Evolutionary conservation across 495 filamentous ascomycete species (phyloP), one percentile per base, ranked within the genome.

Genomic region (Penicillium lividum): DNA sequence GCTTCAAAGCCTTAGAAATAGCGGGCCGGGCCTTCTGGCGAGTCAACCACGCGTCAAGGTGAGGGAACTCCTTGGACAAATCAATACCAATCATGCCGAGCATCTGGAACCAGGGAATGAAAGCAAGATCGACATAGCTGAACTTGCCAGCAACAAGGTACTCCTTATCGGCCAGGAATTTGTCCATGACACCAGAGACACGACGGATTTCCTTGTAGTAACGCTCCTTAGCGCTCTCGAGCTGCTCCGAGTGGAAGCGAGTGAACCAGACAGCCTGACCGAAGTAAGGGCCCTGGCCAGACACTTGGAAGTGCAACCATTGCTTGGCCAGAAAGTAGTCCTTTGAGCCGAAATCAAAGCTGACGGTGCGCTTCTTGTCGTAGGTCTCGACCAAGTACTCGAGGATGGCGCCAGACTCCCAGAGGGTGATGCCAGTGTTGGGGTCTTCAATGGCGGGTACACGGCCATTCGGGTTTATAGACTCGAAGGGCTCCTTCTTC

Each of bases 331-430:
- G 72, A 66, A 77, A 82, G 47, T 71, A 75, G 51, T 86, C 82
- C 27, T 68, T 68, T 0, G 78, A 72, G 31, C 76, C 77, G 11
- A 71, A 33, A 5, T 69, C 62, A 63, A 84, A 88, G 63, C 78
- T 84, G 54, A 91, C 62, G 56, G 77, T 84, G 56, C 83, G 70
- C 10, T 82, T 67, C 51, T 71, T 82, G 72, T 91, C 88, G 73
- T 92, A 92, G n/a, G 75, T 80, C 18, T 89, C 86, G 43, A 89
- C 65, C 16, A 92, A 73, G 66, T 92, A 92, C 57, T 86, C 75
- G 60, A 90, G 57, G 69, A 90, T 90, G n/a, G 89, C 89, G 53
- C 87, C 89, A 5, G 84, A 87, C 64, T 91, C 88, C 86, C 86
- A 91, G 10, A 92, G 64, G 0, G 74, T 84, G 59, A 88, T 71